Conservation (phyloP, 2,329 filamentous ascomycete genomes). For the Chrysosporium keratinophilum region DNA sequence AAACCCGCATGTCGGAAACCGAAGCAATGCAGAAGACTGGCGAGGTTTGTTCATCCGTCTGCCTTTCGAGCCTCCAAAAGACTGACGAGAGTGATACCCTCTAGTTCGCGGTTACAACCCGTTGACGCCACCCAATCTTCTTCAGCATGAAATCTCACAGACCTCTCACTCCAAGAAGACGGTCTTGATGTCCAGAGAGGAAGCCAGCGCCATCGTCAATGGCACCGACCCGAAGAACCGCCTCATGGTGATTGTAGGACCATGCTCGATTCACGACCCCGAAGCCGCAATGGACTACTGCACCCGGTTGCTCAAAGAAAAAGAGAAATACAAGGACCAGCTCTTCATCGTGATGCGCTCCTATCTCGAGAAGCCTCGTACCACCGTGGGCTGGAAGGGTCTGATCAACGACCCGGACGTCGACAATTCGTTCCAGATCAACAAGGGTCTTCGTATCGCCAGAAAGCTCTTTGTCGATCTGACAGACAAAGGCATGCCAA, state of each 20-base stretch:
- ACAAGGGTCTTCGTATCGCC: constrained; percentile 82
- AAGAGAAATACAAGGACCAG: constrained; percentile 80
- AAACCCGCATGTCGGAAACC: constrained; percentile 70
- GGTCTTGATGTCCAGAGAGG: constrained; percentile 50
- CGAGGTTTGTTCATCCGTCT: constrained; percentile 51
- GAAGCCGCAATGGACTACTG: constrained; percentile 86
- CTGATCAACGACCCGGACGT: constrained; percentile 98
- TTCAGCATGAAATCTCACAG: constrained; percentile 76
- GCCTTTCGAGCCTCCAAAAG: neutral
- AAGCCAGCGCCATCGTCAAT: constrained; percentile 52
- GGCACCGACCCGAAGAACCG: constrained; percentile 48
- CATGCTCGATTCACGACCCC: constrained; percentile 96
- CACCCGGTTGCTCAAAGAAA: constrained; percentile 65
- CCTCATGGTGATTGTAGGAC: constrained; percentile 74
- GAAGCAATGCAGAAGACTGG: constrained; percentile 65
- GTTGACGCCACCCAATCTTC: constrained; percentile 81
- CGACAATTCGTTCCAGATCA: constrained; percentile 97
- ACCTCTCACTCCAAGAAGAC: constrained; percentile 39
- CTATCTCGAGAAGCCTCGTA: constrained; percentile 97
- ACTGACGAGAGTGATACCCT: constrained; percentile 7
- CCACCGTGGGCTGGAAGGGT: constrained; percentile 97
- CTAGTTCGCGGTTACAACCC: constrained; percentile 82
- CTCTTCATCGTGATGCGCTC: constrained; percentile 93
- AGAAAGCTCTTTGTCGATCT: constrained; percentile 89
- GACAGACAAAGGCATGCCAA: constrained; percentile 84